phyloP scores from a whole-genome alignment of 164 flowering plant genomes.

The Sextonia rubra region DNA sequence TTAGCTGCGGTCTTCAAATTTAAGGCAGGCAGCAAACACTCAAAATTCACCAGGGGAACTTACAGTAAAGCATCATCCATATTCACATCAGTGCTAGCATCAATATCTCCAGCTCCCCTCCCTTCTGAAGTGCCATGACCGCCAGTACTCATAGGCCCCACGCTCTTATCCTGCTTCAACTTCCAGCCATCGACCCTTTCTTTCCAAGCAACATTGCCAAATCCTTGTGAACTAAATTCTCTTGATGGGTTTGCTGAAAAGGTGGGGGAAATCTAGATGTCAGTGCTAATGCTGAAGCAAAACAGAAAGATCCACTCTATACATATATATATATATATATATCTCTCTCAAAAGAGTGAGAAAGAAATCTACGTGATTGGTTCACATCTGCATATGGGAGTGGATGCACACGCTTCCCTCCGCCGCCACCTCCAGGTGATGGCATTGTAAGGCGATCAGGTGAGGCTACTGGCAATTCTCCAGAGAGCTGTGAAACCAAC shows the following conservation, averaged over 20 bases:
- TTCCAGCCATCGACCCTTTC: conserved; percentile 61
- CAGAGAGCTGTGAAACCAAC: conserved; percentile 52
- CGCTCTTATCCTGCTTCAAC: conserved; percentile 44
- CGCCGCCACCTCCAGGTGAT: conserved; percentile 53
- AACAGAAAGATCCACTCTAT: too few species aligned
- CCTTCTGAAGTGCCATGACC: conserved; percentile 62
- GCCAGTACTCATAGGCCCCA: conserved; percentile 49
- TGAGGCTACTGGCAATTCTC: conserved; percentile 85
- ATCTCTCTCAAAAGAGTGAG: not conserved
- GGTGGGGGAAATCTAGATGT: not conserved
- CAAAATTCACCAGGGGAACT: conserved; percentile 10
- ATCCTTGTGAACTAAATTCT: conserved; percentile 71
- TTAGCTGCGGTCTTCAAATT: too few species aligned
- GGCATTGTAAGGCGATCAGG: conserved; percentile 80
- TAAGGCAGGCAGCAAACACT: not conserved
- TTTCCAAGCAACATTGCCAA: conserved; percentile 65
- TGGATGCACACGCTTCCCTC: conserved; percentile 46
- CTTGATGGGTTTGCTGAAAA: conserved; percentile 69
- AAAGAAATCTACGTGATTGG: conserved; percentile 42
- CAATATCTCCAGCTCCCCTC: conserved; percentile 46
- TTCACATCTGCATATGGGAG: conserved; percentile 44
- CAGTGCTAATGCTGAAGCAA: not conserved
- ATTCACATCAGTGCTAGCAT: conserved; percentile 30
- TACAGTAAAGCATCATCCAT: conserved; percentile 41
- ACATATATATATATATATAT: too few species aligned